Evolutionary conservation across 345 rosid genomes (phyloP).

Genomic region (Cardamine occulta): DNA sequence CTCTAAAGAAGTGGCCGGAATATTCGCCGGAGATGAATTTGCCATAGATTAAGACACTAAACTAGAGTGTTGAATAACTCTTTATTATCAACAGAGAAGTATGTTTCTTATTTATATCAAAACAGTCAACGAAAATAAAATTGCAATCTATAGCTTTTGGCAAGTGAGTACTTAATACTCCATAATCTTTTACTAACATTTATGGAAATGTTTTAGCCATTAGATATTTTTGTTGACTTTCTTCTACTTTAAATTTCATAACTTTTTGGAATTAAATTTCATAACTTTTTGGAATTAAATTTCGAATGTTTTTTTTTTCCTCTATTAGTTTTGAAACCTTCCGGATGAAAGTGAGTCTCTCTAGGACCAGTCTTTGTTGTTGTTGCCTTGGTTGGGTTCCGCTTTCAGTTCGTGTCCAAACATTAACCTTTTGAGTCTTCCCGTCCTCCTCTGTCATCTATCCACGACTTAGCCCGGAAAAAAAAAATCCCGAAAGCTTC

Average conservation of each 20-base stretch:
- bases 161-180: not conserved
- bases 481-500: conserved; percentile 17
- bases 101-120: conserved; percentile 10
- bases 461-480: conserved; percentile 37
- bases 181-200: not conserved
- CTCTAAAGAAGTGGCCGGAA: conserved; percentile 51
- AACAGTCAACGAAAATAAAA: conserved; percentile 27
- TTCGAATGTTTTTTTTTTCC: not conserved
- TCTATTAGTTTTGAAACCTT: not conserved
- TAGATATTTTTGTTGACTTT: not conserved
- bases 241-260: not conserved
- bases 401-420: conserved; percentile 38
- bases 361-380: not conserved
- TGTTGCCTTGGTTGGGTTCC: conserved; percentile 18
- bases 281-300: not conserved
- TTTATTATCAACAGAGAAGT: not conserved
- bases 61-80: conserved; percentile 32
- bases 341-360: not conserved
- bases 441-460: conserved; percentile 37
- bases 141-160: not conserved
- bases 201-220: not conserved
- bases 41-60: conserved; percentile 53
- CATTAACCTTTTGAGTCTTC: conserved; percentile 20
- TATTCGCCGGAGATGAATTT: conserved; percentile 48
- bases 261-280: not conserved